Conservation (phyloP, 345 rosid species). For the Iberis pinnata region DNA sequence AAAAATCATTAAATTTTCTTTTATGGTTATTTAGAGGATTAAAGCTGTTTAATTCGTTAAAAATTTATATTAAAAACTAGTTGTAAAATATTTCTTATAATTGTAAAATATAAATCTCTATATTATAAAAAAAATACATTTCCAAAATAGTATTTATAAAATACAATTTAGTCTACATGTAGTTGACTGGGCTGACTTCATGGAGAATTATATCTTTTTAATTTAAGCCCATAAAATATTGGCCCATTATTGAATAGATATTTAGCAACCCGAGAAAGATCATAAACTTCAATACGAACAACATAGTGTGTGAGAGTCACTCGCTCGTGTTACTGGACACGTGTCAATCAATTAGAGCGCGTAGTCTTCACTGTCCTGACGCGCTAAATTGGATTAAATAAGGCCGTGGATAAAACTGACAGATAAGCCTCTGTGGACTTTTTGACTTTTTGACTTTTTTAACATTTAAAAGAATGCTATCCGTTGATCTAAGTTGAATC, state of each 20-base stretch:
- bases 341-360: neutral
- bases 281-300: neutral
- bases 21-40: too few species aligned
- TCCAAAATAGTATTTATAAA: too few species aligned
- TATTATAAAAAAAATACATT: too few species aligned
- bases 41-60: too few species aligned
- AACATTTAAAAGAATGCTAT: neutral
- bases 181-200: too few species aligned
- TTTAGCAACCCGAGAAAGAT: conserved; percentile 15
- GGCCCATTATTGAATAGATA: conserved; percentile 13
- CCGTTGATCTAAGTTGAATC: conserved; percentile 9
- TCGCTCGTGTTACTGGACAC: neutral
- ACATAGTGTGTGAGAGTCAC: conserved; percentile 2
- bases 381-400: neutral
- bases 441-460: too few species aligned
- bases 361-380: neutral
- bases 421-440: conserved; percentile 15
- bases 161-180: too few species aligned
- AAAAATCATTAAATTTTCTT: too few species aligned
- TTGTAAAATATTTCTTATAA: too few species aligned
- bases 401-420: conserved; percentile 1
- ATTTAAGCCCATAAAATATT: neutral
- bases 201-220: too few species aligned
- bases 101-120: too few species aligned
- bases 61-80: too few species aligned